These are phyloP conservation scores for Achaetomiella virescens DNA, from an alignment of 495 filamentous ascomycete species.

Conservation along the genomic window DNA sequence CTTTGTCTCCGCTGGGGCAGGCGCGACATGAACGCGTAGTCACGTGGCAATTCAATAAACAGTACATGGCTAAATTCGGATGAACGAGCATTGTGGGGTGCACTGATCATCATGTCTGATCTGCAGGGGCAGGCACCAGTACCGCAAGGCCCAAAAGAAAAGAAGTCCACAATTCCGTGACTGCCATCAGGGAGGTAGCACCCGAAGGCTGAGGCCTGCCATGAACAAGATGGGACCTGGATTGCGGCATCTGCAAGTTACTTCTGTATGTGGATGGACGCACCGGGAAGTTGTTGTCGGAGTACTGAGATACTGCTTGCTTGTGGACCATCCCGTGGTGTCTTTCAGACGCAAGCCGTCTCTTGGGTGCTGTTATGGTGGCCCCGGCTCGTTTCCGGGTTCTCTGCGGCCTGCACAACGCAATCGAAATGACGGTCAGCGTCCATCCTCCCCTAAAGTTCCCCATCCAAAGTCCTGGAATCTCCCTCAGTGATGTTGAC, in stretches of 20 bases:
- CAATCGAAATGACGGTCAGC: slow-evolving; percentile 22
- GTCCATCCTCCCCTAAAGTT: background rate
- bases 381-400: slow-evolving; percentile 23
- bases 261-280: no score
- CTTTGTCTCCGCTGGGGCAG: background rate
- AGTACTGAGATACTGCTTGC: slow-evolving; percentile 9
- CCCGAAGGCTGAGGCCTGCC: no score
- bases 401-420: background rate
- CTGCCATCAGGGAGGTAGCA: no score
- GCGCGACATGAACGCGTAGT: slow-evolving; percentile 19
- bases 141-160: no score
- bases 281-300: no score
- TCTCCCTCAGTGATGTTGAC: background rate
- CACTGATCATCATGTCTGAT: no score
- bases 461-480: slow-evolving; percentile 7
- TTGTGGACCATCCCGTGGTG: background rate
- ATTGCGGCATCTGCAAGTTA: no score
- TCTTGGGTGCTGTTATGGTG: slow-evolving; percentile 7
- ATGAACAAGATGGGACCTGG: no score
- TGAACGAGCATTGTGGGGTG: background rate
- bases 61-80: background rate
- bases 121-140: no score
- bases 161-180: no score
- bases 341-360: background rate
- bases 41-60: slow-evolving; percentile 14